Percentiles rank a stretch among this genome's conserved stretches.
Evolutionary conservation across 495 filamentous ascomycete genomes (phyloP).

Genomic region (Cenococcum geophilum): DNA sequence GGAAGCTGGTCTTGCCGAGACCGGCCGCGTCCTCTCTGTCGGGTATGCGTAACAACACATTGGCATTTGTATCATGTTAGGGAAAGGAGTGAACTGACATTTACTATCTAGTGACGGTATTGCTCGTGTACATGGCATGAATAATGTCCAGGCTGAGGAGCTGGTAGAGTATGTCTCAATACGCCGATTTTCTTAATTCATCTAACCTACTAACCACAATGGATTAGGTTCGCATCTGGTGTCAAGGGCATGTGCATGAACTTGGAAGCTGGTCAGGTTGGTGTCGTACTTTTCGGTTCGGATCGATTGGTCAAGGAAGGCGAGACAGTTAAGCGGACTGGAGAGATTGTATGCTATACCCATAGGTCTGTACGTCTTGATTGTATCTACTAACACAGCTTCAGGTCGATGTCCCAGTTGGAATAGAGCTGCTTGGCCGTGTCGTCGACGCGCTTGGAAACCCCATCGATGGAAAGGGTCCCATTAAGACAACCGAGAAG

Average conservation of each 20-base stretch:
- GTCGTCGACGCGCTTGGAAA: slow-evolving; percentile 97
- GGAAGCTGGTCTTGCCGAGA: slow-evolving; percentile 94
- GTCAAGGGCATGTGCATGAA: slow-evolving; percentile 99
- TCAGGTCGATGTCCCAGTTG: slow-evolving; percentile 96
- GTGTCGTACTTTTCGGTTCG: slow-evolving; percentile 99
- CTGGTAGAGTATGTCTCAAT: slow-evolving; percentile 84
- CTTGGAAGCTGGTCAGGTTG: slow-evolving; percentile 98
- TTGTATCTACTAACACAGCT: slow-evolving; percentile 25
- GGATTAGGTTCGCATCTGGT: slow-evolving; percentile 89
- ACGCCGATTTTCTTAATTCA: slow-evolving; percentile 16
- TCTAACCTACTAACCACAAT: slow-evolving; percentile 28
- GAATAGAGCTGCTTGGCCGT: slow-evolving; percentile 87
- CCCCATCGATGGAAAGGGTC: slow-evolving; percentile 98
- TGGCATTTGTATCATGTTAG: slow-evolving; percentile 22
- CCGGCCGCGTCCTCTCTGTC: slow-evolving; percentile 96
- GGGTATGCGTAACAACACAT: slow-evolving; percentile 59
- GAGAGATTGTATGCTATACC: slow-evolving; percentile 78
- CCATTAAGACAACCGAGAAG: slow-evolving; percentile 82
- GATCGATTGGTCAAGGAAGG: slow-evolving; percentile 99
- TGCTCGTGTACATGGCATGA: slow-evolving; percentile 98
- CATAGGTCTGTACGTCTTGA: not conserved
- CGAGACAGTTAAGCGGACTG: slow-evolving; percentile 98
- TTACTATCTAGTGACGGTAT: slow-evolving; percentile 85
- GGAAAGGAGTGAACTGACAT: slow-evolving; percentile 38
- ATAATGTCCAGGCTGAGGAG: slow-evolving; percentile 99